Evolutionary conservation across 2,329 filamentous ascomycete species (phyloP), one percentile per base, ranked within the genome.

Genomic region (Phaeosphaeria sp.): DNA sequence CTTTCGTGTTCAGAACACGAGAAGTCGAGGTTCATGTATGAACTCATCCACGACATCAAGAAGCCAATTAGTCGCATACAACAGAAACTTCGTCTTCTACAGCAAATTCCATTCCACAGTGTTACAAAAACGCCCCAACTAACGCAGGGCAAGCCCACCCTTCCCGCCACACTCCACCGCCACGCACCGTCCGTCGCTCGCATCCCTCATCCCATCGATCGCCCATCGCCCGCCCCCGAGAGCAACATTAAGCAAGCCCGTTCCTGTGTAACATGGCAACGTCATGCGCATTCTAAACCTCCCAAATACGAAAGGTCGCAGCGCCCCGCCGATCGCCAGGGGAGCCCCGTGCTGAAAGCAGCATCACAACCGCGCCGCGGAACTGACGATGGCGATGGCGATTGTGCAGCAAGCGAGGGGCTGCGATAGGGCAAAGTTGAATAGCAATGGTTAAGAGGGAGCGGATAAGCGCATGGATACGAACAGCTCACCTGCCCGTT

Each of bases 381-480:
- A 42, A 33, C 18, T 25, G 25, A 30, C 25, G 25, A 30, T 30
- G 25, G 24, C 24, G 44, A 49, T 50, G 48, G 30, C 30, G 30
- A 36, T 36, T 20, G 44, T 44, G 18, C 21, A 13, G 18, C 42
- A 44, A 44, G 42, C 42, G 30, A 36, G 11, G 25, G 11, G 13
- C 21, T 44, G 42, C 18, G 42, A 44, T 44, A 44, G 42, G 42
- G 42, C 42, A 44, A 44, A 44, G 42, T 44, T 7, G 42, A 21
- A 40, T 49, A 48, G 33, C 17, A 13, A 54, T 49, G 47, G 44
- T 54, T 49, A 55, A 59, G 46, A 51, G 56, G 11, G 25, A 40
- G 15, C 51, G 54, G 61, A 56, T 59, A 64, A 55, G 43, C 22
- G 22, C 59, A 59, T 59, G 61, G 54, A 30, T 56, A 40, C 15